Base-by-base conservation (phyloP, 306 rosid genomes). In the Prunus fruticosa region DNA sequence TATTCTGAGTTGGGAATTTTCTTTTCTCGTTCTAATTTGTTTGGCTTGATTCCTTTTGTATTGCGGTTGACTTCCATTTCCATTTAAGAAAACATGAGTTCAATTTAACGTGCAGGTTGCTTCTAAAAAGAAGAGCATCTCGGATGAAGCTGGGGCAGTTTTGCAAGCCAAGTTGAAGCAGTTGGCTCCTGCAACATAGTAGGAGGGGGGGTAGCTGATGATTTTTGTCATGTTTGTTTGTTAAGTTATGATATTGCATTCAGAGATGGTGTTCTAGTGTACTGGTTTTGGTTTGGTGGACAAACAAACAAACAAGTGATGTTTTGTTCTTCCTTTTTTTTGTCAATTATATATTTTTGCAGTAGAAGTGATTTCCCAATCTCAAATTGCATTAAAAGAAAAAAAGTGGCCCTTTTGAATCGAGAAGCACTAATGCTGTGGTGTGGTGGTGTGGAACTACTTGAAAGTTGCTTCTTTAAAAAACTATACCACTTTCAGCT, bases 81-180 rank as follows among this genome's bases (percentile, higher is more conserved):
- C 1, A 15, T 28, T 63, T 63, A 1, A 60, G 64, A 7, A 53
- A 43, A 25, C 23, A 14, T 46, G 25, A 69, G 67, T 80, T 81
- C 51, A 69, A 66, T 79, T 80, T 58, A 16, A 75, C 64, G 67
- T 82, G 90, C 89, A 91, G 98, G 89, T 94, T 75, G 93, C 98
- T 51, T 85, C 98, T 19, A 90, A 89, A 74, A 94, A 94, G 95
- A 90, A 87, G 82, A 78, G 83, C 75, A 80, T 94, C 41, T 86
- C 91, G 46, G 91, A 90, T 80, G 96, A 92, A 84, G 94, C 76
- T 2, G 93, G 88, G 58, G 80, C 77, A 23, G 67, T 88, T 76
- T 82, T 93, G 79, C 97, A 93, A 84, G 91, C 89, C 45, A 93
- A 93, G 54, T 38, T 93, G 84, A 93, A 93, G 90, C 93, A 93